Base-by-base conservation (phyloP, 2,329 filamentous ascomycete genomes). In the Exophiala oligosperma region DNA sequence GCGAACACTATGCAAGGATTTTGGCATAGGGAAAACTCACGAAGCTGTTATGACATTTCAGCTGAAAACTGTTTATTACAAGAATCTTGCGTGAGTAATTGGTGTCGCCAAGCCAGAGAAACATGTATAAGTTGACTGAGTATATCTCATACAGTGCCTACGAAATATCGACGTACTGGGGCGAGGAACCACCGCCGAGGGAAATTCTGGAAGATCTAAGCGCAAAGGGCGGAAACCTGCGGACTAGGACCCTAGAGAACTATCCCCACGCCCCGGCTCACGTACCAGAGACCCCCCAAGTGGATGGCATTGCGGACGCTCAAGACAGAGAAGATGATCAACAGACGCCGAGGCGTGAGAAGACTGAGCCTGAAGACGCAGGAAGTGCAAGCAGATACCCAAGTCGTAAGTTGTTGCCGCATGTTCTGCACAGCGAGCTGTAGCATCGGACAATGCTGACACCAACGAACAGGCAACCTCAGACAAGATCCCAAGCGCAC, bases 31-130 rank as follows among this genome's bases (percentile, higher is more conserved):
- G 69, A 86, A 86, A 56, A 81, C 83, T 68, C 92, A 93, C 70
- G 85, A 90, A 60, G 83, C 91, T 5, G 90, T 91, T n/a, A 85
- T 91, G 59, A 91, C 91, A 12, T 96, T 95, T 75, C 84, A 89
- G 59, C 79, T 96, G 56, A 96, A 96, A 76, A 88, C 89, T 56
- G 86, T 89, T 62, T 96, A 94, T 77, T 95, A 95, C 79, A 92
- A 91, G 73, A 91, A 93, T 68, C 82, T 96, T 46, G 88, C 89
- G 78, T 81, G 71, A 58, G 79, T 69, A 28, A 52, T 32, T 26
- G 21, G 21, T 14, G 21, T 47, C 12, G 44, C 14, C 44, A 26
- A 14, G 9, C 6, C 46, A 47, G 46, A 21, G 17, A 26, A 32
- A 9, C 38, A 7, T 21, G 35, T 47, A 32, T n/a, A 29, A 28